Evolutionary conservation across 768 basidiomycete species (phyloP).

Genomic region (Sporobolomyces phaffii): DNA sequence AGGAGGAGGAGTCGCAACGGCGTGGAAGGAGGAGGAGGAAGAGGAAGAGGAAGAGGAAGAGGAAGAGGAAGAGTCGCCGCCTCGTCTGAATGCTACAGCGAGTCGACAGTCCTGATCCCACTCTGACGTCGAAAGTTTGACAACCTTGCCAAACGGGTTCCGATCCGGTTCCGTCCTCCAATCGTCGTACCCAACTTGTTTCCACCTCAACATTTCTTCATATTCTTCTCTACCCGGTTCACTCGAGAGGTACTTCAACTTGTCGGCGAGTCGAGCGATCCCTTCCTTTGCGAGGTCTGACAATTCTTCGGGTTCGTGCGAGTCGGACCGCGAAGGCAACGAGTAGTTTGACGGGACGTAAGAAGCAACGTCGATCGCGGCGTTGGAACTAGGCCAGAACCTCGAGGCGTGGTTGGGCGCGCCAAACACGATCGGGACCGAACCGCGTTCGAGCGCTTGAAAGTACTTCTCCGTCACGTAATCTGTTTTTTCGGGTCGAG

Average conservation of each 20-base stretch:
- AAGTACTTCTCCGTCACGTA: constrained; percentile 37
- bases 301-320: not conserved
- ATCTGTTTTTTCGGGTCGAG: too few species aligned
- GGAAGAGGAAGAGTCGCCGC: too few species aligned
- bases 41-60: too few species aligned
- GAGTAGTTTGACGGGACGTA: constrained; percentile 22
- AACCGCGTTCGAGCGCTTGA: constrained; percentile 32
- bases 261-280: constrained; percentile 12
- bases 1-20: too few species aligned
- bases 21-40: too few species aligned
- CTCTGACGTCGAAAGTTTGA: not conserved
- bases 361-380: constrained; percentile 31
- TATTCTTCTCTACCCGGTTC: constrained; percentile 22
- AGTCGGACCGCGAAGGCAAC: not conserved
- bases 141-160: constrained; percentile 30
- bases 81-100: constrained; percentile 11
- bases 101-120: constrained; percentile 23
- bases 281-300: constrained; percentile 12
- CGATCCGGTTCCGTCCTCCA: constrained; percentile 12
- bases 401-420: not conserved
- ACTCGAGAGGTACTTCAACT: constrained; percentile 22
- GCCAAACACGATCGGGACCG: constrained; percentile 33
- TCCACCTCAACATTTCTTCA: constrained; percentile 34
- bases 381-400: constrained; percentile 22
- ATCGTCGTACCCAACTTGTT: constrained; percentile 7